Base-by-base conservation (phyloP, 805 yeast genomes). In the Candida coquimbonensis region DNA sequence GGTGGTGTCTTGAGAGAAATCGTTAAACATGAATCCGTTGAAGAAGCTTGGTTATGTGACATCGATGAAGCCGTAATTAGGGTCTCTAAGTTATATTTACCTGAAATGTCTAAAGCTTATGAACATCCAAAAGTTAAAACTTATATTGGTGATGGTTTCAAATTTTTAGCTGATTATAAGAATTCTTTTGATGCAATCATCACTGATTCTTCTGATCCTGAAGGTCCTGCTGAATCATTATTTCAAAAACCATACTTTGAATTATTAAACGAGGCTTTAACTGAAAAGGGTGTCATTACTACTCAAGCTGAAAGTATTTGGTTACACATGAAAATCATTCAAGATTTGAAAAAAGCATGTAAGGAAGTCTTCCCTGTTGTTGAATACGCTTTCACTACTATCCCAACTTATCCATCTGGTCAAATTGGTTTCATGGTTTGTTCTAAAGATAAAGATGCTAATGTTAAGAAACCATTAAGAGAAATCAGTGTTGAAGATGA, bases 381-480 rank as follows among this genome's bases (percentile, higher is more conserved):
- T 37, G 93, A 85, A 63, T 90, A 89, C 65, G 89, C 95, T 32
- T 86, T 87, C 72, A 84, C 95, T 48, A 79, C 93, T 62, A 88
- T 90, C 56, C 99, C 99, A 62, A 90, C 98, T 48, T 91, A 91
- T 63, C 96, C 99, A 53, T 82, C 96, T 17, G 99, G 99, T 53
- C 95, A 89, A 66, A 84, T 91, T 61, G 99, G 98, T n/a, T 87
- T 93, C 70, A 87, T 91, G 96, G 90, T 91, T 49, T 90, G 97
- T 67, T 77, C 83, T 52, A 91, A 89, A 72, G 84, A 86, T 61
- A 63, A 77, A 14, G 56, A 66, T 25, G 80, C 82, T 42, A 72
- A 83, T 52, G 84, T 91, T 48, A 73, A 68, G 57, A 72, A 66
- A 53, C 96, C 98, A 41, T 53, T 77, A 51, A 80, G 96, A 66